These are phyloP conservation scores for Schizophyllum amplum DNA, from an alignment of 1,284 basidiomycete species.

Conservation along the genomic window DNA sequence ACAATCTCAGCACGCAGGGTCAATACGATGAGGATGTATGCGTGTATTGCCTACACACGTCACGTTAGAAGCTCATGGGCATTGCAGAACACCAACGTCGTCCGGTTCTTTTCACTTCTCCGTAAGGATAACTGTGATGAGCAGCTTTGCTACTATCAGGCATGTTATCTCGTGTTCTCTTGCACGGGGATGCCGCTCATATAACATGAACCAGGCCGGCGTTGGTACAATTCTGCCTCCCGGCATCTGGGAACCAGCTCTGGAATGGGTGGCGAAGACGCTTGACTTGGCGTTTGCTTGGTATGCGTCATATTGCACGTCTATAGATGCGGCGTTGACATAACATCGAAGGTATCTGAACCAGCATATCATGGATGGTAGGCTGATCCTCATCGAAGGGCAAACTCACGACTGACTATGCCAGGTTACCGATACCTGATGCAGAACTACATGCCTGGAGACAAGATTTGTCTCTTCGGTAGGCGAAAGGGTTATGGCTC, in stretches of 20 bases:
- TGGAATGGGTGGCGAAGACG: constrained; percentile 38
- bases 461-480: constrained; percentile 60
- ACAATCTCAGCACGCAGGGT: constrained; percentile 3
- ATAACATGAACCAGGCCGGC: constrained; percentile 35
- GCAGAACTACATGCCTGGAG: constrained; percentile 51
- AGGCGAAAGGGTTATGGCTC: constrained; percentile 8
- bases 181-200: not conserved
- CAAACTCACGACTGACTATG: not conserved
- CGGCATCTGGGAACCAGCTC: constrained; percentile 44
- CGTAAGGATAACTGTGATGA: constrained; percentile 46
- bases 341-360: constrained; percentile 44
- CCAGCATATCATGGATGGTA: constrained; percentile 47
- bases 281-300: constrained; percentile 55
- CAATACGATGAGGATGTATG: constrained; percentile 16
- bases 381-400: not conserved
- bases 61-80: not conserved
- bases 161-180: constrained; percentile 15
- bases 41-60: not conserved
- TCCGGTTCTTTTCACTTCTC: constrained; percentile 56
- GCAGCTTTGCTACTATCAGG: constrained; percentile 67
- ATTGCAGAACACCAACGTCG: constrained; percentile 60
- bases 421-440: constrained; percentile 58
- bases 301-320: constrained; percentile 24
- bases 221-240: constrained; percentile 55
- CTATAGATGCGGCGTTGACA: not conserved